These are phyloP conservation scores for Syncephalastrum racemosum DNA, from an alignment of 371 early-diverging fungal species.

Conservation along the genomic window DNA sequence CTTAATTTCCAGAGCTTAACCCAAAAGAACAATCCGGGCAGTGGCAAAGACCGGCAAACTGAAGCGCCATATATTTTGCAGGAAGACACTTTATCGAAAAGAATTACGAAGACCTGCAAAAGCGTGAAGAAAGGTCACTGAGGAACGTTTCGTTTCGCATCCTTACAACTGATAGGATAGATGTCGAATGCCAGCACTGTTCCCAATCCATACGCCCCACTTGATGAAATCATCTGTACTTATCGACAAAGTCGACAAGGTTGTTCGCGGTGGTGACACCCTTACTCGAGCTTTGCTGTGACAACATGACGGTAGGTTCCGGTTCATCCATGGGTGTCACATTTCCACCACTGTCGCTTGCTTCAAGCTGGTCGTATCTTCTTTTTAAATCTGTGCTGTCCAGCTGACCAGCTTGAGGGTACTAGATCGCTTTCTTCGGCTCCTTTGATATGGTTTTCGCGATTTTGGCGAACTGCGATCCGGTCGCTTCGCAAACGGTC, in stretches of 20 bases:
- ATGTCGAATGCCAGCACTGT: too few species aligned
- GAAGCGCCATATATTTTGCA: background rate
- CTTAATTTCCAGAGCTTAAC: conserved; percentile 11
- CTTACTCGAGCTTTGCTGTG: too few species aligned
- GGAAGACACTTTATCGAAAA: conserved; percentile 7
- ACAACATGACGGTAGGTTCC: too few species aligned
- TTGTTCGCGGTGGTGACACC: too few species aligned
- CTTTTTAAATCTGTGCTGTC: background rate
- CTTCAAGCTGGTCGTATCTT: too few species aligned
- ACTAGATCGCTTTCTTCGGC: background rate
- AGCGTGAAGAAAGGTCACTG: conserved; percentile 9
- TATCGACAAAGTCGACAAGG: too few species aligned
- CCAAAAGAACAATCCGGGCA: conserved; percentile 9
- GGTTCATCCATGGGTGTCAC: too few species aligned
- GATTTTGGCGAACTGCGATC: background rate
- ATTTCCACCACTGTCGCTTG: too few species aligned
- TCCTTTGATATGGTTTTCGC: background rate
- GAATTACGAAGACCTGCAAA: conserved; percentile 6
- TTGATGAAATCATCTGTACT: too few species aligned
- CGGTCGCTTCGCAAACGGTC: background rate
- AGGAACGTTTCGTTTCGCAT: conserved; percentile 4
- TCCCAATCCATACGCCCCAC: too few species aligned
- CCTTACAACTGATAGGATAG: too few species aligned
- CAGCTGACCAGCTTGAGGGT: background rate
- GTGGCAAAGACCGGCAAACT: too few species aligned